phyloP scores from a whole-genome alignment of 805 yeast genomes.

The Sugiyamaella floridensis region DNA sequence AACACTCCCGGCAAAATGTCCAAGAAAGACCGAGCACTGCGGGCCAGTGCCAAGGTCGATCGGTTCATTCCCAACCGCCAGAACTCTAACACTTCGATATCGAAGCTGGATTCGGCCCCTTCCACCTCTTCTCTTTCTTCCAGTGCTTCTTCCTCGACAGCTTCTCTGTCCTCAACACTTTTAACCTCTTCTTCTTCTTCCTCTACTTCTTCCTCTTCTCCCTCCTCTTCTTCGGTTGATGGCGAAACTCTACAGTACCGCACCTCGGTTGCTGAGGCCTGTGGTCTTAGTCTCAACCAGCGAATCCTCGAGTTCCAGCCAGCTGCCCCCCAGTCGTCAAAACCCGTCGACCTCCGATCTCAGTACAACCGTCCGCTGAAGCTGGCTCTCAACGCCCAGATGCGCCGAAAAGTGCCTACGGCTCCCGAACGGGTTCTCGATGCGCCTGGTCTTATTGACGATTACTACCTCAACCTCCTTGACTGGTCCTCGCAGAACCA shows the following conservation, averaged over 20 bases:
- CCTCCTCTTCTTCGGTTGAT: slow-evolving; percentile 30
- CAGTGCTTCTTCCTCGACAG: slow-evolving; percentile 37
- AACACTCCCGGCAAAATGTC: slow-evolving; percentile 21
- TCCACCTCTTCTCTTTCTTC: slow-evolving; percentile 43
- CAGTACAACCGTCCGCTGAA: slow-evolving; percentile 32
- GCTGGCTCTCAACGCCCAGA: slow-evolving; percentile 27
- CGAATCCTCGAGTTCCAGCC: slow-evolving; percentile 83
- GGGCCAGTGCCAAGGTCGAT: slow-evolving; percentile 31
- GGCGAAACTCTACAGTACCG: slow-evolving; percentile 39
- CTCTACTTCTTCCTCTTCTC: slow-evolving; percentile 36
- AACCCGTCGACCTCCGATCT: slow-evolving; percentile 30
- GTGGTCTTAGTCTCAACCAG: slow-evolving; percentile 79
- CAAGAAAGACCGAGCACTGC: slow-evolving; percentile 21
- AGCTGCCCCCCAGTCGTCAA: slow-evolving; percentile 59
- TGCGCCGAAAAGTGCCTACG: slow-evolving; percentile 59
- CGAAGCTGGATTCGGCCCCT: slow-evolving; percentile 32
- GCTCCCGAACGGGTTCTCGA: slow-evolving; percentile 91
- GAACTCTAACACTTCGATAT: slow-evolving; percentile 41
- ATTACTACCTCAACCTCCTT: slow-evolving; percentile 78
- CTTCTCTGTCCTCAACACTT: slow-evolving; percentile 31
- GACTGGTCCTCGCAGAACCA: slow-evolving; percentile 82
- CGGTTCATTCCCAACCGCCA: slow-evolving; percentile 57
- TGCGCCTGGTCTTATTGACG: slow-evolving; percentile 92
- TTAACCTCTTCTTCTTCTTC: slow-evolving; percentile 26
- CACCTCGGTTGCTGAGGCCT: slow-evolving; percentile 85